phyloP scores from a whole-genome alignment of 768 basidiomycete species.

The Crassisporium funariophilum region DNA sequence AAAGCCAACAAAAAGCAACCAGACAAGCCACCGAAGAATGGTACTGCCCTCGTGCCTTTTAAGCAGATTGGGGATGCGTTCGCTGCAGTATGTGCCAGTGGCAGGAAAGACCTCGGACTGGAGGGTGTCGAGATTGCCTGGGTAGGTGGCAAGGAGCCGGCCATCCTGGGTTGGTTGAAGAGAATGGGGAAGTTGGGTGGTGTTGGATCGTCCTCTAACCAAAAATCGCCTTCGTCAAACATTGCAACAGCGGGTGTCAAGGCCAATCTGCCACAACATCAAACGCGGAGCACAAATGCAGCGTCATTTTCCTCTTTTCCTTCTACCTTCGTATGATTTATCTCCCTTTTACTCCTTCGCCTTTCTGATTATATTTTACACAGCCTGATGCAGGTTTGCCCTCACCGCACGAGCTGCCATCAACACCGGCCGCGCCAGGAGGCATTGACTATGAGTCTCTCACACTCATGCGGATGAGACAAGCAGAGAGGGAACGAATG shows the following conservation, averaged over 20 bases:
- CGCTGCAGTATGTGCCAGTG: constrained; percentile 68
- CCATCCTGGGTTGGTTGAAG: constrained; percentile 71
- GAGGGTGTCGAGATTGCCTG: constrained; percentile 70
- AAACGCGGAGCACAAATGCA: constrained; percentile 25
- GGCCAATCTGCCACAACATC: constrained; percentile 32
- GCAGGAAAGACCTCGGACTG: constrained; percentile 50
- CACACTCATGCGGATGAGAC: constrained; percentile 78
- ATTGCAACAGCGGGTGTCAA: constrained; percentile 12
- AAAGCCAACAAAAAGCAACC: constrained; percentile 41
- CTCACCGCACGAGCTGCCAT: constrained; percentile 21
- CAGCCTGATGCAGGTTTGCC: constrained; percentile 23
- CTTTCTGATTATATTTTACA: constrained; percentile 24
- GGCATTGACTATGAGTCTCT: constrained; percentile 76
- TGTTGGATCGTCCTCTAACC: constrained; percentile 1
- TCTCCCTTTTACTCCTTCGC: background rate
- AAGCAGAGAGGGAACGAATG: constrained; percentile 76
- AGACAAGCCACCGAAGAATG: constrained; percentile 62
- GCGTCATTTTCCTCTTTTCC: constrained; percentile 66
- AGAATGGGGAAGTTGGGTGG: constrained; percentile 65
- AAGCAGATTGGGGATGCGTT: constrained; percentile 77
- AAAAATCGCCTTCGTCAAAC: constrained; percentile 1
- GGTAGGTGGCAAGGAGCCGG: constrained; percentile 76
- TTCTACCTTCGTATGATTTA: constrained; percentile 48
- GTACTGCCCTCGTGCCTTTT: constrained; percentile 76
- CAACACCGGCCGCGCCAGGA: constrained; percentile 29